These are phyloP conservation scores for Aspergillus sergii DNA, from an alignment of 2,329 filamentous ascomycete genomes.

Conservation along the genomic window DNA sequence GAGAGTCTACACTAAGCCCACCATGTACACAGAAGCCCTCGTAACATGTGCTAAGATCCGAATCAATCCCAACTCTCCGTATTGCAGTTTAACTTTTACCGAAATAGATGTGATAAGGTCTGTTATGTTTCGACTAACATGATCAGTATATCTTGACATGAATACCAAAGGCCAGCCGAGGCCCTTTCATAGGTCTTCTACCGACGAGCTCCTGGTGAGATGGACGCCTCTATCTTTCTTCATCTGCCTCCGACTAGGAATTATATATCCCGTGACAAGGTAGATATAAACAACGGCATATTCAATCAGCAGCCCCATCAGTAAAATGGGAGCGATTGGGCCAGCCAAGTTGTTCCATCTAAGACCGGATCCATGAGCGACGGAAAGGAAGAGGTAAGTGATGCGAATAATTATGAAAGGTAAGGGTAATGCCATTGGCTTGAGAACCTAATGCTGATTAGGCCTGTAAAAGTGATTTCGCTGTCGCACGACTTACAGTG, in stretches of 20 bases:
- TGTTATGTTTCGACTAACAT: no score
- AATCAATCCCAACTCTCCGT: no score
- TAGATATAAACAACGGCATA: slow-evolving; percentile 23
- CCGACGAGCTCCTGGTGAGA: background rate
- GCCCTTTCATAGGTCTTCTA: background rate
- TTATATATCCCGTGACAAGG: slow-evolving; percentile 15
- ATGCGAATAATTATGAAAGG: slow-evolving; percentile 27
- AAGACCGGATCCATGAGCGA: slow-evolving; percentile 14
- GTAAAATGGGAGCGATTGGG: slow-evolving; percentile 23
- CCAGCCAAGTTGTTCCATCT: slow-evolving; percentile 24
- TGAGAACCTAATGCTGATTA: slow-evolving; percentile 17
- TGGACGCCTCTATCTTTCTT: background rate
- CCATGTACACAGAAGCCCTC: no score
- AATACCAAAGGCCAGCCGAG: background rate
- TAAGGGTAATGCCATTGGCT: slow-evolving; percentile 18
- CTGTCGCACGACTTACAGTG: slow-evolving; percentile 12
- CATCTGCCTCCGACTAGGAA: slow-evolving; percentile 6
- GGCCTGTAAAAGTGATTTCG: background rate
- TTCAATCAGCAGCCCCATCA: slow-evolving; percentile 27
- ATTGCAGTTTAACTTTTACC: no score
- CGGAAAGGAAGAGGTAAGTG: slow-evolving; percentile 26
- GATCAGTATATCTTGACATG: no score
- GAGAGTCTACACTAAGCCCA: no score
- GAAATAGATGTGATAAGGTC: no score
- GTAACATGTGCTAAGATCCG: no score